Percentiles rank a stretch among this genome's conserved stretches.
phyloP scores from a whole-genome alignment of 306 rosid genomes.

The Dicorynia guianensis region DNA sequence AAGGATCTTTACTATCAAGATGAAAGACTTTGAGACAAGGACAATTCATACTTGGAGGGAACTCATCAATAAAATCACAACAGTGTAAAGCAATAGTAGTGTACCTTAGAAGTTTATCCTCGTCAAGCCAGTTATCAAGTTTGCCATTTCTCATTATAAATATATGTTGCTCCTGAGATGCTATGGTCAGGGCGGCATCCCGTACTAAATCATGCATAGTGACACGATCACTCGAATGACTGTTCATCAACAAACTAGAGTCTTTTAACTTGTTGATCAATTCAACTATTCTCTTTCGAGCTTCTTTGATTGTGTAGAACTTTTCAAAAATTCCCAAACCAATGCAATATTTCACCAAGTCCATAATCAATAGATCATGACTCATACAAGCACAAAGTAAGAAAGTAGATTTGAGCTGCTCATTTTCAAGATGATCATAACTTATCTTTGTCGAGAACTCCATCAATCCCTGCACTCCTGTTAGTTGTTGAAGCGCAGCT shows the following conservation, averaged over 20 bases:
- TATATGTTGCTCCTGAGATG: neutral
- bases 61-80: slow-evolving; percentile 1
- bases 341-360: neutral
- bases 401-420: neutral
- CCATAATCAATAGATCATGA: neutral
- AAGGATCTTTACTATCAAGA: neutral
- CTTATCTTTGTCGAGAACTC: neutral
- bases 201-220: neutral
- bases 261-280: neutral
- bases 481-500: neutral
- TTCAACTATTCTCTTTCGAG: neutral
- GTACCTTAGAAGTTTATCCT: slow-evolving; percentile 7
- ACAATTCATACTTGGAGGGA: neutral
- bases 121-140: slow-evolving; percentile 22
- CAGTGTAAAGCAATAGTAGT: neutral
- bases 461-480: no score
- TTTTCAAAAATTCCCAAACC: slow-evolving; percentile 4
- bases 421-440: neutral
- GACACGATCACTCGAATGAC: neutral
- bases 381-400: slow-evolving; percentile 6
- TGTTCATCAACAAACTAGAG: neutral
- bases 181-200: neutral
- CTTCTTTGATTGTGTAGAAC: neutral
- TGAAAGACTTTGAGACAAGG: slow-evolving; percentile 15
- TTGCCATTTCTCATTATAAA: neutral